Evolutionary conservation across 2,329 filamentous ascomycete genomes (phyloP).

Genomic region (Aquanectria penicillioides): DNA sequence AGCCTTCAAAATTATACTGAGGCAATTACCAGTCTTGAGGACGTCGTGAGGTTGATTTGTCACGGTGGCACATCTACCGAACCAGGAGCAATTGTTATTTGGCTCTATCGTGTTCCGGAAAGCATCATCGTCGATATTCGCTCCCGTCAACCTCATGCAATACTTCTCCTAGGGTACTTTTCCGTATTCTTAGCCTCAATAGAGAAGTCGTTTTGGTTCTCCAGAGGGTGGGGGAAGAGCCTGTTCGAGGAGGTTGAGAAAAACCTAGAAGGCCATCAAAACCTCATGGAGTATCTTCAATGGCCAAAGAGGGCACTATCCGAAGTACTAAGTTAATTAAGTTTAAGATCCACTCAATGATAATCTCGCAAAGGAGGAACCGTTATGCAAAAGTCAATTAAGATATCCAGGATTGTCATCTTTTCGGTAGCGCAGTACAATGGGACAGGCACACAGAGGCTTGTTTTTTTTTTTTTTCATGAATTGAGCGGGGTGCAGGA

Average conservation of each 20-base stretch:
- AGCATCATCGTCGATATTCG: slow-evolving; percentile 37
- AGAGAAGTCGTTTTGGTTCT: slow-evolving; percentile 40
- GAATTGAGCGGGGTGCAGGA: too few relatives aligned
- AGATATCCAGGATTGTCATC: too few relatives aligned
- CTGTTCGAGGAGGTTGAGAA: slow-evolving; percentile 30
- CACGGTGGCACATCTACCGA: slow-evolving; percentile 34
- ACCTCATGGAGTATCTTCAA: slow-evolving; percentile 28
- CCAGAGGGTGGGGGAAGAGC: slow-evolving; percentile 36
- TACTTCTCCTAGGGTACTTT: slow-evolving; percentile 40
- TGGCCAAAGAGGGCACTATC: slow-evolving; percentile 31
- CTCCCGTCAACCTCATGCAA: slow-evolving; percentile 30
- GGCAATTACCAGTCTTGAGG: slow-evolving; percentile 30
- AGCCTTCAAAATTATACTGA: slow-evolving; percentile 27
- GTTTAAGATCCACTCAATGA: too few relatives aligned
- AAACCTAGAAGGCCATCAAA: slow-evolving; percentile 20
- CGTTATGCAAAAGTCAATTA: too few relatives aligned
- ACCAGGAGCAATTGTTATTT: slow-evolving; percentile 29
- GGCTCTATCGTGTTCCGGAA: slow-evolving; percentile 35
- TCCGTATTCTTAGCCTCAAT: slow-evolving; percentile 33
- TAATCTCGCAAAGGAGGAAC: too few relatives aligned
- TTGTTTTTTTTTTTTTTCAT: too few relatives aligned
- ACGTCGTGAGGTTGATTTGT: slow-evolving; percentile 25
- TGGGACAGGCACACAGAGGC: too few relatives aligned
- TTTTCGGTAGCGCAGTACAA: too few relatives aligned
- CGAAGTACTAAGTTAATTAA: too few relatives aligned